A percentile compares a stretch with the other conserved stretches of the same genome.
Evolutionary conservation across 345 rosid species (phyloP).

Genomic region (Eucalyptus pauciflora): DNA sequence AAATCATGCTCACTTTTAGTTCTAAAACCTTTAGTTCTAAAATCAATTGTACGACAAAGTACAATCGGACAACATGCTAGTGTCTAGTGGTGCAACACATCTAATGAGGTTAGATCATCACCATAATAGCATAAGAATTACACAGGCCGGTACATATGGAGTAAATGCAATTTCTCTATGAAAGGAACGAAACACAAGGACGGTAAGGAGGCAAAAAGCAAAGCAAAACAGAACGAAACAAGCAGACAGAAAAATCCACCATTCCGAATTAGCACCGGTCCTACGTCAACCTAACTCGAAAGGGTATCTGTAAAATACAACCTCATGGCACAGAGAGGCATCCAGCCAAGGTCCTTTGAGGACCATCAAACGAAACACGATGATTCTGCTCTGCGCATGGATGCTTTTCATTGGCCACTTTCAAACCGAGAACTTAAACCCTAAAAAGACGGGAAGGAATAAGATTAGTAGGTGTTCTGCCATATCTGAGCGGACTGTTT

Average conservation of each 20-base stretch:
- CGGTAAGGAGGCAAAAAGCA: not conserved
- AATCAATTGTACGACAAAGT: not conserved
- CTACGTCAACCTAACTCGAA: conserved; percentile 28
- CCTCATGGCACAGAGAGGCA: conserved; percentile 38
- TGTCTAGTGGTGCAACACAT: not conserved
- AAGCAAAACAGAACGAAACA: not conserved
- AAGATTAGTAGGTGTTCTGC: conserved; percentile 81
- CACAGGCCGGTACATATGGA: not conserved
- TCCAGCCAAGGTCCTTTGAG: conserved; percentile 20
- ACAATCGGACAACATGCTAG: not conserved
- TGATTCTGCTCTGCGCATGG: not conserved
- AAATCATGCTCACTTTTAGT: not conserved
- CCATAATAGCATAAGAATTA: not conserved
- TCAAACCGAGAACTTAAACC: conserved; percentile 27
- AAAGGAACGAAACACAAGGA: not conserved
- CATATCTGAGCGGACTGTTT: conserved; percentile 89
- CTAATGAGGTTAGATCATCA: not conserved
- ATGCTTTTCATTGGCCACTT: not conserved
- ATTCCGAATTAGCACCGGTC: conserved; percentile 40
- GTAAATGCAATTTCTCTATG: not conserved
- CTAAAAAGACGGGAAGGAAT: conserved; percentile 24
- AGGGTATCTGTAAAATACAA: conserved; percentile 34
- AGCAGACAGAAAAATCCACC: not conserved
- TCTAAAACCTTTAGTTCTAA: not conserved
- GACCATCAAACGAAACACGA: not conserved